Percentiles rank a stretch among this genome's conserved stretches.
Evolutionary conservation across 805 yeast species (phyloP).

Genomic region (Kazachstania africana): DNA sequence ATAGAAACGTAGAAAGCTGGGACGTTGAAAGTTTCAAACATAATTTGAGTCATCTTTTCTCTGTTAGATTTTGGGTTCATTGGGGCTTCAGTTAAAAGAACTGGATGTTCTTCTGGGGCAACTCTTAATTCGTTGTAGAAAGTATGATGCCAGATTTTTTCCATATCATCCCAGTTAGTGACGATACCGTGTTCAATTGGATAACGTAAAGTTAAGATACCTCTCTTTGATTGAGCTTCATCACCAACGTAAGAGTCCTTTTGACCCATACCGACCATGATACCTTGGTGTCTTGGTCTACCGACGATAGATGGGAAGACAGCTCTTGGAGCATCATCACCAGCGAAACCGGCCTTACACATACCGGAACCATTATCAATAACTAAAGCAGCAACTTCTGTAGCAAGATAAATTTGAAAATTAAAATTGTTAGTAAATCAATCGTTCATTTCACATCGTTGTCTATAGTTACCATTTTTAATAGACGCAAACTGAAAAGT

Average conservation of each 20-base stretch:
- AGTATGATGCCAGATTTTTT: slow-evolving; percentile 99
- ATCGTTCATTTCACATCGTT: no score
- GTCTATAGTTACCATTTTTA: no score
- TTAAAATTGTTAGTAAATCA: no score
- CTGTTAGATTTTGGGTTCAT: slow-evolving; percentile 99
- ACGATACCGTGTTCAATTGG: slow-evolving; percentile 99
- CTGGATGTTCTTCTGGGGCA: slow-evolving; percentile 99
- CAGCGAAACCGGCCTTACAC: slow-evolving; percentile 99
- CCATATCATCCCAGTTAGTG: slow-evolving; percentile 99
- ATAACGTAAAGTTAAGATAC: slow-evolving; percentile 96
- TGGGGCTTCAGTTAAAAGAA: slow-evolving; percentile 98
- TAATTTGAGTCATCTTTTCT: slow-evolving; percentile 99
- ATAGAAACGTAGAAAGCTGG: slow-evolving; percentile 99
- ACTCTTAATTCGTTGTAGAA: slow-evolving; percentile 99
- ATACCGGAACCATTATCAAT: slow-evolving; percentile 99
- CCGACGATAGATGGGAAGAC: slow-evolving; percentile 99
- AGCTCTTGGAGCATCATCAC: slow-evolving; percentile 99
- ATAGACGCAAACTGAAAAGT: no score
- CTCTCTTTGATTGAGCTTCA: slow-evolving; percentile 99
- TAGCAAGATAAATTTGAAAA: slow-evolving; percentile 1
- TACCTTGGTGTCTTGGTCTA: slow-evolving; percentile 99
- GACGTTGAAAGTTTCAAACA: slow-evolving; percentile 98
- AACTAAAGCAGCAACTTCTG: slow-evolving; percentile 44
- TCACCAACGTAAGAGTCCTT: slow-evolving; percentile 99
- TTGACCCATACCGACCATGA: slow-evolving; percentile 99